Evolutionary conservation across 306 rosid genomes (phyloP), one percentile per base, ranked within the genome.

Genomic region (Gastrolobium villosum): DNA sequence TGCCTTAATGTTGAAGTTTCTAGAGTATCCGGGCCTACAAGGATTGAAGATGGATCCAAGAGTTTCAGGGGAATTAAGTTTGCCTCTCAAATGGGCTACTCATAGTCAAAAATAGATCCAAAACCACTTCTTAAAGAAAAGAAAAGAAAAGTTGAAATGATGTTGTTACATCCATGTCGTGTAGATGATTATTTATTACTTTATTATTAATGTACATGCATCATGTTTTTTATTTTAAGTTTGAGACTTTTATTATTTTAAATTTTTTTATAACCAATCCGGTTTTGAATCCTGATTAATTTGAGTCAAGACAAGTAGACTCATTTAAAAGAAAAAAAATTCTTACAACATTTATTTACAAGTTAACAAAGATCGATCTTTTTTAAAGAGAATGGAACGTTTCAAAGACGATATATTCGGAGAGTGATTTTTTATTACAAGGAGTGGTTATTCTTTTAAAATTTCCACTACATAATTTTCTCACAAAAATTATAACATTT

Each of bases 41-140:
- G 5, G 78, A 70, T 45, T 56, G 54, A 79, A 52, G 44, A 31
- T 34, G 62, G 68, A 41, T 59, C 54, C 3, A 49, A 63, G 10
- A 39, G 49, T 55, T 71, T 71, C 26, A 39, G 41, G 13, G 44
- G 62, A 77, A 72, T 50, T 64, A 10, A 30, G 76, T 46, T 68
- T 82, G 86, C 82, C 82, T 77, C 86, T 52, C 10, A 65, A 77
- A 56, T 82, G 82, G 86, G 75, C 39, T 70, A 82, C 75, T 46
- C 64, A 45, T 32, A 35, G 85, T 82, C 79, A 82, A 77, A 70
- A 72, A 82, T 36, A 55, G 40, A 64, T 82, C 10, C 70, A 71
- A 50, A 45, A 37, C 79, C 75, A 82, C 79, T 82, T 6, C 59
- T 2, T 36, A 69, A 78, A 59, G 63, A 7, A 78, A 78, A 78